Evolutionary conservation across 768 basidiomycete species (phyloP), one percentile per base, ranked within the genome.

Genomic region (Calocybe gangraenosa): DNA sequence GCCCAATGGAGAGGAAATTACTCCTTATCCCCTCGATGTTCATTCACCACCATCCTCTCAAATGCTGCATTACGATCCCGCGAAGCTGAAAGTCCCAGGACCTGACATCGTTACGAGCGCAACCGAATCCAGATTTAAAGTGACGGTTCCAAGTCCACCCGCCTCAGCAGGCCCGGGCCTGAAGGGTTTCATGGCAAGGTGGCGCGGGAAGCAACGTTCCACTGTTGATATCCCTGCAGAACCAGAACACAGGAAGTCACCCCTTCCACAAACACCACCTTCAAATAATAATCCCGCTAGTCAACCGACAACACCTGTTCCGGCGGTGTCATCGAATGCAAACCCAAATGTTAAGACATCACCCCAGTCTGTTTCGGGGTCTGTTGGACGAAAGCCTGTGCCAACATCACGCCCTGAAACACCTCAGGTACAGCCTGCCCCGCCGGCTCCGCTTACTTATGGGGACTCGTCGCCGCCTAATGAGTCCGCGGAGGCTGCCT

Each of bases 151-250:
- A 1, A 79, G 75, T 48, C 83, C 84, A n/a, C 81, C 84, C 53
- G 77, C 85, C 3, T 80, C 83, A 17, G 77, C 84, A 20, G 73
- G 81, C 15, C 88, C 88, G 25, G 83, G 87, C 17, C 57, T 91
- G 19, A 87, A 80, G 61, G 83, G 87, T 11, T 83, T 92, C 62
- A 89, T 92, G 78, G 78, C 87, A 21, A 79, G 85, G 22, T 87
- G 91, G 60, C 75, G 86, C 30, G 63, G 66, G 25, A 75, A 74
- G 50, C 75, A 73, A 48, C 70, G 69, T 43, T 59, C 70, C 18
- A 55, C 65, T 37, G 57, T 59, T 9, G 72, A 71, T 50, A 48
- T 59, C 19, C 55, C 64, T 1, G 45, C 58, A 30, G 55, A 63
- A 13, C 51, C 60, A 28, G 66, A 66, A 30, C 54, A 49, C n/a